Conservation (phyloP, 2,329 filamentous ascomycete genomes). For the Lachnellula subtilissima region DNA sequence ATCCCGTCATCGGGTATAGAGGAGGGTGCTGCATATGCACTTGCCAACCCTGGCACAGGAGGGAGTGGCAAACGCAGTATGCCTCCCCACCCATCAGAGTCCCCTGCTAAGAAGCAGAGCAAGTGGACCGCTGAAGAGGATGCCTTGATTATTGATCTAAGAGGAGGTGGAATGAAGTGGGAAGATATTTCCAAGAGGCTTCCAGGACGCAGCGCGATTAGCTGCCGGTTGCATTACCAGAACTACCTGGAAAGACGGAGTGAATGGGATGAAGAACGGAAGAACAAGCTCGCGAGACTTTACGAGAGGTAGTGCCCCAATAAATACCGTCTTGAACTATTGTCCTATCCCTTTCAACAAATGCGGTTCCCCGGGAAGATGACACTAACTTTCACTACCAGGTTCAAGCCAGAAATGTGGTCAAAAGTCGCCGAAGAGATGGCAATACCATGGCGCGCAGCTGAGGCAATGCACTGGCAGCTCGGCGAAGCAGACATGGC, state of each 20-base stretch:
- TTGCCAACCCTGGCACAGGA: slow-evolving; percentile 20
- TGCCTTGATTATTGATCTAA: slow-evolving; percentile 85
- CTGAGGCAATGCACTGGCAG: slow-evolving; percentile 98
- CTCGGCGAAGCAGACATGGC: slow-evolving; percentile 93
- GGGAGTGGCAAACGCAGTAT: slow-evolving; percentile 44
- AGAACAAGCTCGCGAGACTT: slow-evolving; percentile 89
- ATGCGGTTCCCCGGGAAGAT: background rate
- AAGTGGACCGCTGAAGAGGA: slow-evolving; percentile 97
- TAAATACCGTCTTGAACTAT: background rate
- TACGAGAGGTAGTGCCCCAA: slow-evolving; percentile 75
- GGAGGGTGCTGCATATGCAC: slow-evolving; percentile 22
- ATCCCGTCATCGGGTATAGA: slow-evolving; percentile 24
- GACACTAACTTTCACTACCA: slow-evolving; percentile 35
- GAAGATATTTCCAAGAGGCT: slow-evolving; percentile 92
- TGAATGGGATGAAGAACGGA: slow-evolving; percentile 96
- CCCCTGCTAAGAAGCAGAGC: slow-evolving; percentile 86
- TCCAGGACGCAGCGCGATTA: slow-evolving; percentile 87
- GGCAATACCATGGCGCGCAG: slow-evolving; percentile 89
- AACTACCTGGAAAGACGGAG: slow-evolving; percentile 92
- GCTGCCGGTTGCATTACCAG: slow-evolving; percentile 90
- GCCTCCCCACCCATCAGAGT: slow-evolving; percentile 52
- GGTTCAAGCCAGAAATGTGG: slow-evolving; percentile 98
- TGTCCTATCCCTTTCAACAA: background rate
- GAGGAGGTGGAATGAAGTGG: slow-evolving; percentile 94
- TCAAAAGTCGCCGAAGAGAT: slow-evolving; percentile 92